These are phyloP conservation scores for Pisolithus tinctorius DNA, from an alignment of 768 basidiomycete species.

Conservation along the genomic window DNA sequence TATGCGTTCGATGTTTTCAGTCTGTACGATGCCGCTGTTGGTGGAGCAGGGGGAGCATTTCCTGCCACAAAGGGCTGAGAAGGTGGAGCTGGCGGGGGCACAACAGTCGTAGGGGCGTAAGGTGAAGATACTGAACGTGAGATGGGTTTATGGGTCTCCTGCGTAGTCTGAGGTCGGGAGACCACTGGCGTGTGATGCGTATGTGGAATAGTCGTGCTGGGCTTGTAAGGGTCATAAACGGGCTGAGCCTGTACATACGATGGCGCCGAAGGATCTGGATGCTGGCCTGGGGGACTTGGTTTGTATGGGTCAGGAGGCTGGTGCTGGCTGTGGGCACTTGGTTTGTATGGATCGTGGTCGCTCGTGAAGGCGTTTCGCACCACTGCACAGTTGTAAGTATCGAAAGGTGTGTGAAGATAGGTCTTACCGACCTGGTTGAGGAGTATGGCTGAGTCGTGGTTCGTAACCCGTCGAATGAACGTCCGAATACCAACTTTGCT, in stretches of 20 bases:
- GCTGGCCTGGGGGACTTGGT: conserved; percentile 11
- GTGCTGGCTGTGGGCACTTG: conserved; percentile 12
- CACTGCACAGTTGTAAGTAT: conserved; percentile 8
- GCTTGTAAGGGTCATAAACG: conserved; percentile 33
- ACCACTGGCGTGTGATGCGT: conserved; percentile 11
- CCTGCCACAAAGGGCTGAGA: conserved; percentile 14
- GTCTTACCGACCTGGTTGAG: conserved; percentile 19
- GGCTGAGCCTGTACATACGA: conserved; percentile 7
- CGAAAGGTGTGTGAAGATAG: not conserved
- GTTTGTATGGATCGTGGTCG: conserved; percentile 21
- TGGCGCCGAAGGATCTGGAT: conserved; percentile 14
- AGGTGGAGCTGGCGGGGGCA: conserved; percentile 11
- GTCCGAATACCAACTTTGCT: conserved; percentile 28
- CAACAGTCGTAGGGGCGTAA: conserved; percentile 12
- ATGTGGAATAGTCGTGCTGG: conserved; percentile 21
- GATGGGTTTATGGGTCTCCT: conserved; percentile 23
- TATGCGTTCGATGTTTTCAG: conserved; percentile 68
- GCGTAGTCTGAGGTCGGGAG: conserved; percentile 18
- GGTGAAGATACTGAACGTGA: conserved; percentile 20
- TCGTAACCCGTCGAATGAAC: conserved; percentile 22
- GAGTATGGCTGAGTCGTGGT: conserved; percentile 10
- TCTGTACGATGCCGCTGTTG: conserved; percentile 44
- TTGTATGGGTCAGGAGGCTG: conserved; percentile 13
- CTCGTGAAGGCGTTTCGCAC: conserved; percentile 8
- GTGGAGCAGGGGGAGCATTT: conserved; percentile 27